Percentiles rank a stretch among this genome's conserved stretches.
These are phyloP conservation scores for Pseudopyricularia cyperi DNA, from an alignment of 2,329 filamentous ascomycete genomes.

Conservation along the genomic window DNA sequence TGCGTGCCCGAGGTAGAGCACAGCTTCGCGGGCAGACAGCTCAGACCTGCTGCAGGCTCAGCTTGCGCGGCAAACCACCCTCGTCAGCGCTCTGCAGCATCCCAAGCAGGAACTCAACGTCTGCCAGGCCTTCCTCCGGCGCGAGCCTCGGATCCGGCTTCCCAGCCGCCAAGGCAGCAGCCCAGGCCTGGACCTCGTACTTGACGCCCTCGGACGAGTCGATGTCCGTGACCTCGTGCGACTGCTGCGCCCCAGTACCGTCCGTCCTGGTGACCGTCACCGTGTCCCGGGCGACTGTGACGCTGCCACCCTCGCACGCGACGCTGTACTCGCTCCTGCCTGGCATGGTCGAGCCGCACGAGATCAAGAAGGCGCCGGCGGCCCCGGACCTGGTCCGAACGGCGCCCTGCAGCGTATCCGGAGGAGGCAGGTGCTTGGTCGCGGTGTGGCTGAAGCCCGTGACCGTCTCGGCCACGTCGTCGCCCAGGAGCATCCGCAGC, in stretches of 20 bases:
- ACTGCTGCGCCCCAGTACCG: not conserved
- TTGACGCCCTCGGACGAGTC: slow-evolving; percentile 13
- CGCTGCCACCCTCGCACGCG: slow-evolving; percentile 17
- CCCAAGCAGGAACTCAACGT: slow-evolving; percentile 16
- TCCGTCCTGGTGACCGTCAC: slow-evolving; percentile 7
- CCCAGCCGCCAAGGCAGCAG: slow-evolving; percentile 11
- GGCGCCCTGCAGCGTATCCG: slow-evolving; percentile 53
- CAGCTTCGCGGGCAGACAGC: too few relatives aligned
- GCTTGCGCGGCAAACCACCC: slow-evolving; percentile 2
- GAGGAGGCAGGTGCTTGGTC: slow-evolving; percentile 34
- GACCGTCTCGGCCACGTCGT: slow-evolving; percentile 31
- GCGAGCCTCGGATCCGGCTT: slow-evolving; percentile 11
- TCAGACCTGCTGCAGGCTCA: slow-evolving; percentile 2
- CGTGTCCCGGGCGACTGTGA: slow-evolving; percentile 11
- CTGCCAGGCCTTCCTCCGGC: slow-evolving; percentile 15
- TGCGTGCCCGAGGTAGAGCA: too few relatives aligned
- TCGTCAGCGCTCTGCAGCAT: slow-evolving; percentile 15
- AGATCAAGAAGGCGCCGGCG: slow-evolving; percentile 1
- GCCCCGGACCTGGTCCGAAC: slow-evolving; percentile 13
- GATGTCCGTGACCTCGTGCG: slow-evolving; percentile 9
- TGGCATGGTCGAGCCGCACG: slow-evolving; percentile 2
- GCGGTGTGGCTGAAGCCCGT: slow-evolving; percentile 33
- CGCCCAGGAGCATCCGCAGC: slow-evolving; percentile 43
- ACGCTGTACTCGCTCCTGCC: slow-evolving; percentile 3
- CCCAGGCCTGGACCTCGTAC: slow-evolving; percentile 17